Conservation (phyloP, 192 early-diverging fungal genomes). For the Physocladia obscura region DNA sequence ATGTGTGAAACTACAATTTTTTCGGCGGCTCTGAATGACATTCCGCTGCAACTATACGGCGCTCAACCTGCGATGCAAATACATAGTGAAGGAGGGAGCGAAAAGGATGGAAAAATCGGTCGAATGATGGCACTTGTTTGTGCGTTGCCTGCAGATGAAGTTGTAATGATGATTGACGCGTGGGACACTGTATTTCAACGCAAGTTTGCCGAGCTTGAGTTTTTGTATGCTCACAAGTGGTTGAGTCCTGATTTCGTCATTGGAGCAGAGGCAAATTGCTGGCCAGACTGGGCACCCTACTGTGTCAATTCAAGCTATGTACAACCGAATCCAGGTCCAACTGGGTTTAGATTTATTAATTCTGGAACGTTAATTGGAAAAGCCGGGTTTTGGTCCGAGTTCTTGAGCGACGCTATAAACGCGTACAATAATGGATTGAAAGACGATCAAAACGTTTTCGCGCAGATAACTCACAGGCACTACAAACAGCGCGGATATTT, state of each 20-base stretch:
- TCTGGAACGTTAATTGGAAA: constrained; percentile 1
- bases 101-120: constrained; percentile 6
- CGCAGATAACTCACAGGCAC: background rate
- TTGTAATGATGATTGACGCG: constrained; percentile 9
- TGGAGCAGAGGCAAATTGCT: constrained; percentile 6
- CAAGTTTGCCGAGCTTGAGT: background rate
- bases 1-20: background rate
- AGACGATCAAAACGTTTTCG: background rate
- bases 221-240: background rate
- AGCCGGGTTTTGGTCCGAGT: background rate
- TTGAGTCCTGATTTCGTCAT: constrained; percentile 1
- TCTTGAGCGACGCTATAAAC: background rate
- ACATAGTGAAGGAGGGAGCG: background rate
- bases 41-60: background rate
- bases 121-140: background rate
- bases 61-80: background rate
- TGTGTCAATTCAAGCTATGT: background rate
- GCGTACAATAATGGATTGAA: background rate
- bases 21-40: background rate
- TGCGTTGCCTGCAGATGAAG: background rate
- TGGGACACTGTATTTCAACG: constrained; percentile 13
- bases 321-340: background rate
- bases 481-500: background rate
- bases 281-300: background rate
- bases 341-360: background rate